These are phyloP conservation scores for Phytopythium sindhum DNA, from an alignment of 352 stramenopile species.

Conservation along the genomic window DNA sequence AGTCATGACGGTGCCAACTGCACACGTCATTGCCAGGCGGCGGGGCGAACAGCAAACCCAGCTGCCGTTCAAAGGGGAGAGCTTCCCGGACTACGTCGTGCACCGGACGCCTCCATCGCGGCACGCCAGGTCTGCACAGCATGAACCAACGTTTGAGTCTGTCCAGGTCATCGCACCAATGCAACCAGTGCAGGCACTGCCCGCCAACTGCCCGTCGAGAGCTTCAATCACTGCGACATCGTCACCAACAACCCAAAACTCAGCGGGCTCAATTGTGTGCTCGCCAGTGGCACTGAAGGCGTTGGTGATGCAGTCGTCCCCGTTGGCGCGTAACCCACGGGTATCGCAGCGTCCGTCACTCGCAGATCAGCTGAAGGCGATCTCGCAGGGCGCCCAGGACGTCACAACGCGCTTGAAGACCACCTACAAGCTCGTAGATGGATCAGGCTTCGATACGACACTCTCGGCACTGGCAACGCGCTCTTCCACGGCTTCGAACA, in stretches of 20 bases:
- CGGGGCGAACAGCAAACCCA: neutral
- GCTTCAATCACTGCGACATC: neutral
- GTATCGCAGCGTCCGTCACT: conserved; percentile 37
- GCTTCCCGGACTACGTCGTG: conserved; percentile 56
- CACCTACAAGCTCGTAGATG: conserved; percentile 31
- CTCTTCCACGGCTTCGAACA: neutral
- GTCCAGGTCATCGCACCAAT: neutral
- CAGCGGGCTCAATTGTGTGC: neutral
- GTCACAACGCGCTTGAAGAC: conserved; percentile 49
- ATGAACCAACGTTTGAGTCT: neutral
- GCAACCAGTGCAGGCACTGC: neutral
- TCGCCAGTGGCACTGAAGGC: neutral
- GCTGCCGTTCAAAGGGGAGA: conserved; percentile 62
- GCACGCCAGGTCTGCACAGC: neutral
- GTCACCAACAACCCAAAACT: neutral
- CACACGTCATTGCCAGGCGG: neutral
- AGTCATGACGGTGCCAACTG: neutral
- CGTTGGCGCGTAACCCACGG: neutral
- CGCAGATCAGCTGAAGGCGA: conserved; percentile 58
- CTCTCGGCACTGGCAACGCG: neutral
- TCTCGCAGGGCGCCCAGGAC: conserved; percentile 42
- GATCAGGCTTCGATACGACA: neutral
- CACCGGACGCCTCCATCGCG: conserved; percentile 11
- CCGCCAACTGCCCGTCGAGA: neutral
- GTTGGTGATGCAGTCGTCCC: neutral